Conservation (phyloP, 1,284 basidiomycete species). For the Heliocybe sulcata region DNA sequence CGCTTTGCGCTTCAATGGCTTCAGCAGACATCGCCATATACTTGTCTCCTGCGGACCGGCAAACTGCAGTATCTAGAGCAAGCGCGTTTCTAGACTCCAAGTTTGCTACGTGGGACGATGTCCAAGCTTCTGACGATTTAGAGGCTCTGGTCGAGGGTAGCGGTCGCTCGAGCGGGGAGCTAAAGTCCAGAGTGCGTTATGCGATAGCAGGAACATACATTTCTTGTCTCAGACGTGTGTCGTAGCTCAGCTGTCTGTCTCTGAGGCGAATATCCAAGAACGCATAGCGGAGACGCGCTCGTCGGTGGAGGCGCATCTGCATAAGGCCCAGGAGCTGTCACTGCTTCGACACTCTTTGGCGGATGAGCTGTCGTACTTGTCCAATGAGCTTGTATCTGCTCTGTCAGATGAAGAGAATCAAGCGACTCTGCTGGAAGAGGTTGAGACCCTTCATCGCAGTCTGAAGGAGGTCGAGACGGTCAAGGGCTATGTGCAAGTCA, state of each 20-base stretch:
- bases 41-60: background rate
- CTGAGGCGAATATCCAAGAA: constrained; percentile 35
- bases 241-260: constrained; percentile 53
- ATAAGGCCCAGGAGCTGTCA: constrained; percentile 65
- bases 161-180: constrained; percentile 25
- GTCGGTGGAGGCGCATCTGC: constrained; percentile 37
- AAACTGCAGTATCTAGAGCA: background rate
- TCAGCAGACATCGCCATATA: background rate
- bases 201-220: background rate
- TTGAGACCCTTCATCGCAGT: constrained; percentile 67
- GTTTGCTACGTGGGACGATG: background rate
- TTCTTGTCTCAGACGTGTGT: constrained; percentile 20
- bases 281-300: constrained; percentile 37
- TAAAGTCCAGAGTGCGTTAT: constrained; percentile 35
- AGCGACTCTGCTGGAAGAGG: constrained; percentile 70
- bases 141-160: constrained; percentile 29
- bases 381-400: constrained; percentile 57
- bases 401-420: constrained; percentile 31
- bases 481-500: constrained; percentile 67
- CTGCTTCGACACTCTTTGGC: constrained; percentile 70
- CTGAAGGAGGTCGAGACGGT: constrained; percentile 72
- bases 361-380: constrained; percentile 67
- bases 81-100: background rate
- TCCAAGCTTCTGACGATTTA: background rate
- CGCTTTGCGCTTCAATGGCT: background rate